Evolutionary conservation across 306 rosid species (phyloP).

Genomic region (Styphnolobium japonicum): DNA sequence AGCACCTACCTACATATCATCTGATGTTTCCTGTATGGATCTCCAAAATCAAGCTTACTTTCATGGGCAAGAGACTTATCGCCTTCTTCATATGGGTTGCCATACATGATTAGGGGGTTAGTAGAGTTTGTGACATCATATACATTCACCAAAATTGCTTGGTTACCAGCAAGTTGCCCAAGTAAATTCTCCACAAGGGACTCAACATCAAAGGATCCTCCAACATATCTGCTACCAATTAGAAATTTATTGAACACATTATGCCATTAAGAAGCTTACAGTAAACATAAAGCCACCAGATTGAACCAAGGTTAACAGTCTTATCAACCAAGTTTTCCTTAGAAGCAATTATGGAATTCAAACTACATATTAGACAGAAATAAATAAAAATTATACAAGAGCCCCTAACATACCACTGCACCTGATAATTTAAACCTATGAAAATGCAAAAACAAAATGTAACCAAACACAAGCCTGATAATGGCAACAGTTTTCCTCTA

Average conservation of each 20-base stretch:
- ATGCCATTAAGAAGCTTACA: constrained; percentile 16
- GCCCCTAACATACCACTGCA: background rate
- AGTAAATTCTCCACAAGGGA: constrained; percentile 98
- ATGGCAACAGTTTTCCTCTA: background rate
- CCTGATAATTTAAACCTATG: background rate
- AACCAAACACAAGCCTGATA: background rate
- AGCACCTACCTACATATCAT: constrained; percentile 90
- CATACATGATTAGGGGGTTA: constrained; percentile 81
- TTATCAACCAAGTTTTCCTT: background rate
- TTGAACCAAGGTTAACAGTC: background rate
- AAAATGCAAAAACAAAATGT: background rate
- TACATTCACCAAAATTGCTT: constrained; percentile 86
- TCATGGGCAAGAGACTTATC: constrained; percentile 69
- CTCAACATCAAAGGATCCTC: constrained; percentile 98
- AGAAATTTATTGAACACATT: constrained; percentile 25
- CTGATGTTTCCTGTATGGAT: constrained; percentile 82
- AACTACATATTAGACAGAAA: background rate
- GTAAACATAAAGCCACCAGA: constrained; percentile 15
- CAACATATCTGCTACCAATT: constrained; percentile 66
- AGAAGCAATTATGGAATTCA: background rate
- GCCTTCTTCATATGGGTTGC: constrained; percentile 78
- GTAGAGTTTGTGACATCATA: constrained; percentile 84
- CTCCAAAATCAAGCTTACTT: constrained; percentile 97
- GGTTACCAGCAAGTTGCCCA: constrained; percentile 95
- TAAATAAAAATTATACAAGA: background rate